Conservation (phyloP, 176 grass and related monocot genomes). For the Musa beccarii region DNA sequence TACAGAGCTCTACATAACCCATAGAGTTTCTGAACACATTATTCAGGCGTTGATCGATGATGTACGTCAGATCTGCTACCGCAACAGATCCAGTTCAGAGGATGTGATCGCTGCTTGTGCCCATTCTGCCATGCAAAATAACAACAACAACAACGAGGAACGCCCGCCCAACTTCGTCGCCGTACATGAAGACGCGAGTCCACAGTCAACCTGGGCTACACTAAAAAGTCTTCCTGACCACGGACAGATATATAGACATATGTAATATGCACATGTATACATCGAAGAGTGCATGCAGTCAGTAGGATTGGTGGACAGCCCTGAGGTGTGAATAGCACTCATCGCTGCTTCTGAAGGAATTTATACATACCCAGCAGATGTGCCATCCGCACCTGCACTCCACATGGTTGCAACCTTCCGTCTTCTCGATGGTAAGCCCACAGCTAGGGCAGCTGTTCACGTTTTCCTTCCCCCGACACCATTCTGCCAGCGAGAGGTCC, state of each 20-base stretch:
- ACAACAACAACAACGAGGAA: no score
- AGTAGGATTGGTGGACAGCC: constrained; percentile 30
- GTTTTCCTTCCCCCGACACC: constrained; percentile 73
- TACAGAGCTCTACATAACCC: no score
- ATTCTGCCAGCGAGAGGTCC: constrained; percentile 48
- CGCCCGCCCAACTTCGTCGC: no score
- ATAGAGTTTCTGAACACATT: no score
- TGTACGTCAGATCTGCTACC: no score
- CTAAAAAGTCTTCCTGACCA: neutral
- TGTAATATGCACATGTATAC: constrained; percentile 5
- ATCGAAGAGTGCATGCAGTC: constrained; percentile 1
- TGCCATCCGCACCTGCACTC: constrained; percentile 70
- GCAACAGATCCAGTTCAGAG: no score
- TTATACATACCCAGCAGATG: constrained; percentile 80
- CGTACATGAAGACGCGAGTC: no score
- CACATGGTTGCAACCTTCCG: constrained; percentile 80
- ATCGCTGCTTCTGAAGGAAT: constrained; percentile 50
- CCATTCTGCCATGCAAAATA: no score
- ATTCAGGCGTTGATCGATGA: no score
- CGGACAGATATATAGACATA: neutral
- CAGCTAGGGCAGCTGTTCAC: constrained; percentile 66
- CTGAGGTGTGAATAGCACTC: constrained; percentile 72
- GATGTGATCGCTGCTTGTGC: no score
- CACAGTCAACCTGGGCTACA: neutral
- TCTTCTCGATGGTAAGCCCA: constrained; percentile 73